Evolutionary conservation across 2,329 filamentous ascomycete genomes (phyloP), one percentile per base, ranked within the genome.

Genomic region (Anisogramma anomala): DNA sequence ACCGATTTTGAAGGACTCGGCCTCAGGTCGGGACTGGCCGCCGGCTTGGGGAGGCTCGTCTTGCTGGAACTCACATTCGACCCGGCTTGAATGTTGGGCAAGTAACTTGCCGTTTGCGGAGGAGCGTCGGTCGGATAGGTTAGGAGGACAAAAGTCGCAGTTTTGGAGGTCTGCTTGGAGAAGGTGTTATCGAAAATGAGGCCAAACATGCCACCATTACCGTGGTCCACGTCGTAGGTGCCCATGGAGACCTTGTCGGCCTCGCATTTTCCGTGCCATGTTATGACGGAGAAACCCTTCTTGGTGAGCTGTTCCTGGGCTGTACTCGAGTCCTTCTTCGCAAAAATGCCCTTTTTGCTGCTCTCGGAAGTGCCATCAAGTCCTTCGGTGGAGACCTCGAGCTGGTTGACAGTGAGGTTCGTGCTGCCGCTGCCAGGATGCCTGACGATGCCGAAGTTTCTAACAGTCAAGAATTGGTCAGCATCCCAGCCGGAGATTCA

Each of bases 171-270:
- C 60, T 82, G 84, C 65, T 95, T 96, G 46, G 88, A 94, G 59
- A 98, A 98, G 20, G 91, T 98, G 57, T 98, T 98, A 73, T 98
- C 91, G 56, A 98, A 94, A 23, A 96, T 86, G 47, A 98, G 69
- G 42, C 88, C 91, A 58, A 94, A 98, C 77, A 94, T 95, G 55
- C 91, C 91, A 18, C 80, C 84, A 49, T 91, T 78, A 25, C 77
- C 78, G 6, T 67, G 55, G 1, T 68, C 67, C 18, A 96, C 84
- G 56, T 94, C 83, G 58, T 86, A 85, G 15, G 81, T 91, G 23
- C 89, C 91, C 60, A 89, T 86, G 15, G 85, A 84, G 37, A 95
- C 87, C 65, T 91, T 89, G 65, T 96, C 89, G 27, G 91, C 88
- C 63, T 96, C 89, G 60, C 87, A 96, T 68, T 89, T 94, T 30